Base-by-base conservation (phyloP, 495 filamentous ascomycete genomes). In the Lasiosphaeris hirsuta region DNA sequence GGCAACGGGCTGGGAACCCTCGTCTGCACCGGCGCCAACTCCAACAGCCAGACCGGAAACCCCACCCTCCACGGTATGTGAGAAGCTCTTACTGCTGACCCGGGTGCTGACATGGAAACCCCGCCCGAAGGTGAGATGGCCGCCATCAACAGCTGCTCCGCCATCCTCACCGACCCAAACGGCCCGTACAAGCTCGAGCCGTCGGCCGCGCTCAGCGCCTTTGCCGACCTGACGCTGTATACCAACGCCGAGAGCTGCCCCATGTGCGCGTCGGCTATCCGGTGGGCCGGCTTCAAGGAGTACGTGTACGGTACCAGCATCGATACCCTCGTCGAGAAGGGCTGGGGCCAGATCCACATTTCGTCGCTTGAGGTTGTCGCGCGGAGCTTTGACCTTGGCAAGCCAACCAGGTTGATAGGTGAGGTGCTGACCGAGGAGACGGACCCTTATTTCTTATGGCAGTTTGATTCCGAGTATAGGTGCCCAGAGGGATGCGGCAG, bases 211-310 rank as follows among this genome's bases (percentile, higher is more conserved):
- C 45, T 72, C 10, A 68, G 59, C 17, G 80, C 79, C 14, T 82
- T 78, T 51, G 42, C 60, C n/a, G 53, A 74, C 36, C 59, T 84
- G 14, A 70, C 72, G 8, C 65, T 83, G 4, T 84, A 84, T 66
- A 84, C 81, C 7, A 83, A 79, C 63, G 79, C 75, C 5, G 79
- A 83, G 60, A 76, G 74, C 52, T 84, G 81, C 64, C 78, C 79
- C 7, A 84, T 83, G 79, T 84, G 81, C 60, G 81, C 81, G 0
- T 73, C 78, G 2, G 81, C 78, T 1, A 80, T 83, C 52, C 73
- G 81, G 0, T 82, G 77, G 75, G 68, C 80, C 0, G 79, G 78
- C 6, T 81, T 84, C 61, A 69, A 66, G 10, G 80, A 83, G 67
- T 79, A 76, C 62, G 72, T 83, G 10, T 82, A 78, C 59, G 79